phyloP scores from a whole-genome alignment of 1,284 basidiomycete species.

The Rhodofomes roseus region DNA sequence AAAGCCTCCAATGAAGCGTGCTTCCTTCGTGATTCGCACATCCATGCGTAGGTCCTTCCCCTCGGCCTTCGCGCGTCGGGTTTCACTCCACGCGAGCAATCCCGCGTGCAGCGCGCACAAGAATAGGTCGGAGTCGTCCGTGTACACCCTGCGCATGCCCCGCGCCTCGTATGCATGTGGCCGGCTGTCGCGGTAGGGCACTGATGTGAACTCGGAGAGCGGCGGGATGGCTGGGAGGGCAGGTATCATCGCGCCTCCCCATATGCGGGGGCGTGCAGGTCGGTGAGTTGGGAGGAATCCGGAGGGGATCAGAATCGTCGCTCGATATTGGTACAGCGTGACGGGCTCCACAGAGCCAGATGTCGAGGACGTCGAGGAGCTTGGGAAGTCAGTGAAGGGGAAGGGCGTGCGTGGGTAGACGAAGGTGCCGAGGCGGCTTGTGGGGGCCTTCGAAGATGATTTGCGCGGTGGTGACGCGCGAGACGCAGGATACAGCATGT shows the following conservation, averaged over 20 bases:
- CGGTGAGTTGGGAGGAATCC: slow-evolving; percentile 50
- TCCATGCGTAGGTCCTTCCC: slow-evolving; percentile 55
- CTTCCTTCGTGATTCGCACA: slow-evolving; percentile 38
- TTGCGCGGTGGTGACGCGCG: slow-evolving; percentile 13
- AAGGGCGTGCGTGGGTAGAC: slow-evolving; percentile 43
- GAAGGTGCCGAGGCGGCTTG: slow-evolving; percentile 51
- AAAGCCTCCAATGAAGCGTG: slow-evolving; percentile 42
- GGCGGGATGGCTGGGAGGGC: slow-evolving; percentile 32
- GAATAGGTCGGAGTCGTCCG: slow-evolving; percentile 71
- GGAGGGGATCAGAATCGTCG: slow-evolving; percentile 57
- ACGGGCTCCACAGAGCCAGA: slow-evolving; percentile 18
- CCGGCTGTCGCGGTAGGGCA: slow-evolving; percentile 11
- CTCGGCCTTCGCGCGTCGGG: slow-evolving; percentile 44
- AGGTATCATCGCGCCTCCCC: slow-evolving; percentile 61
- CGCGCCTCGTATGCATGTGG: slow-evolving; percentile 23
- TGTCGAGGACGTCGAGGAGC: slow-evolving; percentile 11
- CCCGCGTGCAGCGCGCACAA: slow-evolving; percentile 72
- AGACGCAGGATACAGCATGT: neutral
- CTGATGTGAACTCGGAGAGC: slow-evolving; percentile 10
- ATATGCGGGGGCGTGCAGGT: slow-evolving; percentile 49
- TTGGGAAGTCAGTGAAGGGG: slow-evolving; percentile 35
- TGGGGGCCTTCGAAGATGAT: slow-evolving; percentile 16
- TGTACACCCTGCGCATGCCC: slow-evolving; percentile 52
- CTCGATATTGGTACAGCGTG: slow-evolving; percentile 49
- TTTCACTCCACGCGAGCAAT: slow-evolving; percentile 57